Evolutionary conservation across 2,329 filamentous ascomycete species (phyloP), one percentile per base, ranked within the genome.

Genomic region (Tolypocladium tundrense): DNA sequence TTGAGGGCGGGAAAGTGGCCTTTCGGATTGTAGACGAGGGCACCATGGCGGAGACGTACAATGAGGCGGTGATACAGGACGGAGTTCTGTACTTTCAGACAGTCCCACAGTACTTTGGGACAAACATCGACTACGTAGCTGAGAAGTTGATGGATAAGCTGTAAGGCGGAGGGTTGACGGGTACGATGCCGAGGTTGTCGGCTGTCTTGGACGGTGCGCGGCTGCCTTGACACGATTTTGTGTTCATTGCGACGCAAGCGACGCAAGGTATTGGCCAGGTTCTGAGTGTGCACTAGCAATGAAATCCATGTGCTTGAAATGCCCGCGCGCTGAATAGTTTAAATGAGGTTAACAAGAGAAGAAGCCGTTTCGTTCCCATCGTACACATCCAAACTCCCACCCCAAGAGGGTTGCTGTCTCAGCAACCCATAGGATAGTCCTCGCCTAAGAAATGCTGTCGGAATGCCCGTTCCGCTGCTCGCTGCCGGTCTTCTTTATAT

Each of bases 41-140:
- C 45, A 63, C 68, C 61, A 60, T 64, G 10, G 70, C 73, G 57
- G 66, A 61, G 7, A 69, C 65, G 14, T 81, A 80, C 59, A 72
- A 75, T 61, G 79, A 83, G 71, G 65, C 67, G 21, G 68, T 76
- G 2, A 58, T 82, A 37, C 78, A 82, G 63, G 75, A 77, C 43
- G 79, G 78, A 1, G 67, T 75, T 37, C 66, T 82, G 21, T 79
- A 78, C 58, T 64, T 84, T 19, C 78, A 81, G 73, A 74, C 58
- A 6, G 33, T 40, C 19, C 35, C 42, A 4, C 42, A 63, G 21
- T 60, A 66, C 37, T 73, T 65, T 62, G 67, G 69, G 33, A 63
- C 63, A n/a, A 75, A 74, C 56, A 64, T 68, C 41, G 43, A 60
- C 53, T 58, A 74, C 40, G 61, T 64, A 27, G 67, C 62, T 27